Evolutionary conservation across 2,329 filamentous ascomycete species (phyloP).

Genomic region (Fusarium heterosporum): DNA sequence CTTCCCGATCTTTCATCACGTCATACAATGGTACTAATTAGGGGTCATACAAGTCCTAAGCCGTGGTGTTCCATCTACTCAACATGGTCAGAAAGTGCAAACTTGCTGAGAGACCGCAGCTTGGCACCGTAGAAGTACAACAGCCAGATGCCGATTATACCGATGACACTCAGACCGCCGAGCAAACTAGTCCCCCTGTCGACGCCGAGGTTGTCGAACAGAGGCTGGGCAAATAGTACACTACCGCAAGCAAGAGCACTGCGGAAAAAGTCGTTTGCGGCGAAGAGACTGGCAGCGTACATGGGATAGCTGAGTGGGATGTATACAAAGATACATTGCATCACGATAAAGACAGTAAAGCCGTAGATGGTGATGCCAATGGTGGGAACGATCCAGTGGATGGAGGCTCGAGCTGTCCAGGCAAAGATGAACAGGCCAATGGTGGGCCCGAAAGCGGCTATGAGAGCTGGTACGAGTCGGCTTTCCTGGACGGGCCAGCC

Average conservation of each 20-base stretch:
- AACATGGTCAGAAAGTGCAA: constrained; percentile 57
- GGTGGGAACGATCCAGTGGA: constrained; percentile 67
- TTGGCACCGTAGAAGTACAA: constrained; percentile 68
- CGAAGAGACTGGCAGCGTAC: constrained; percentile 70
- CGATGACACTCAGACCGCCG: constrained; percentile 64
- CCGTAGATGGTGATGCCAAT: constrained; percentile 69
- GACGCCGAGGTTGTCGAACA: constrained; percentile 70
- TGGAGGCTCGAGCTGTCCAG: constrained; percentile 64
- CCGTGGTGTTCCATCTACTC: constrained; percentile 16
- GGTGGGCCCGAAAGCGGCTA: constrained; percentile 64
- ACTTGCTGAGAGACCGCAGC: constrained; percentile 68
- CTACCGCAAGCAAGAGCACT: constrained; percentile 69
- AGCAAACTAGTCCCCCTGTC: constrained; percentile 68
- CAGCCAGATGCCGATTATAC: constrained; percentile 69
- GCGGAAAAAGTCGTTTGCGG: constrained; percentile 70
- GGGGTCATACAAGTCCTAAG: neutral
- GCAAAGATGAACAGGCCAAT: constrained; percentile 72
- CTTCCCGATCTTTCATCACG: constrained; percentile 1
- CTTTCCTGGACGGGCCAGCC: constrained; percentile 65
- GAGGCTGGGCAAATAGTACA: constrained; percentile 69
- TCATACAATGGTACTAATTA: neutral
- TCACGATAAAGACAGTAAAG: constrained; percentile 63
- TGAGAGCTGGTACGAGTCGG: constrained; percentile 67
- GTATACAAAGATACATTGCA: constrained; percentile 72
- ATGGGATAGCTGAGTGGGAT: constrained; percentile 66